These are phyloP conservation scores for Eucalyptus sp. DNA, from an alignment of 345 rosid genomes.

Conservation along the genomic window DNA sequence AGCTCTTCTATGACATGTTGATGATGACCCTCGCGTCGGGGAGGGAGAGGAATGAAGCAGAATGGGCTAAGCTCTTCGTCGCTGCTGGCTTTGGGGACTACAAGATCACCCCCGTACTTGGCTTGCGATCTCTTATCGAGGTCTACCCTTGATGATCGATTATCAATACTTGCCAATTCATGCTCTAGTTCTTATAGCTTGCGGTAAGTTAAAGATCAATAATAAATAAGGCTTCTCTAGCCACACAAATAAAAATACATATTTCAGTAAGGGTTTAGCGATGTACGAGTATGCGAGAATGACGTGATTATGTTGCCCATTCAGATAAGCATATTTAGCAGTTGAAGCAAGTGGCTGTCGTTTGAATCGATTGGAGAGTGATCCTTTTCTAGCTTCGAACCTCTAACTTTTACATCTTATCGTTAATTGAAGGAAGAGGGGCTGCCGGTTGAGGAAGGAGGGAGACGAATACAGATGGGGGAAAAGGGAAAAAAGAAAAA, in stretches of 20 bases:
- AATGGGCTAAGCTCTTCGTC: slow-evolving; percentile 11
- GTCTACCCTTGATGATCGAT: not conserved
- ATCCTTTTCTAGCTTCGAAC: not conserved
- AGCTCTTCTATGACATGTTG: slow-evolving; percentile 6
- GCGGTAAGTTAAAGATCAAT: not conserved
- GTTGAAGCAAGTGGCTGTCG: not conserved
- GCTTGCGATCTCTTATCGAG: slow-evolving; percentile 7
- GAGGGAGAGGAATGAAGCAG: slow-evolving; percentile 1
- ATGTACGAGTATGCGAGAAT: not conserved
- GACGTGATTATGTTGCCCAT: not conserved
- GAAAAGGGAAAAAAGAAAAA: rapidly evolving
- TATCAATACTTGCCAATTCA: not conserved
- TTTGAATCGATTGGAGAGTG: not conserved
- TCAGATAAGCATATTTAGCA: not conserved
- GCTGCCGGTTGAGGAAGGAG: not conserved
- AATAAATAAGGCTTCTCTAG: not conserved
- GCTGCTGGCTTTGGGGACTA: slow-evolving; percentile 7
- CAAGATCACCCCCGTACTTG: not conserved
- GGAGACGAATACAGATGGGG: not conserved
- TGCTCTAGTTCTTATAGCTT: not conserved
- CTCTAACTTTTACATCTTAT: not conserved
- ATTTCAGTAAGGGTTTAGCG: not conserved
- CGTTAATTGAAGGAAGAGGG: not conserved
- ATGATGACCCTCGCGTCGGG: not conserved
- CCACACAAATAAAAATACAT: not conserved